These are phyloP conservation scores for Begonia peltatifolia DNA, from an alignment of 306 rosid species.

Conservation along the genomic window DNA sequence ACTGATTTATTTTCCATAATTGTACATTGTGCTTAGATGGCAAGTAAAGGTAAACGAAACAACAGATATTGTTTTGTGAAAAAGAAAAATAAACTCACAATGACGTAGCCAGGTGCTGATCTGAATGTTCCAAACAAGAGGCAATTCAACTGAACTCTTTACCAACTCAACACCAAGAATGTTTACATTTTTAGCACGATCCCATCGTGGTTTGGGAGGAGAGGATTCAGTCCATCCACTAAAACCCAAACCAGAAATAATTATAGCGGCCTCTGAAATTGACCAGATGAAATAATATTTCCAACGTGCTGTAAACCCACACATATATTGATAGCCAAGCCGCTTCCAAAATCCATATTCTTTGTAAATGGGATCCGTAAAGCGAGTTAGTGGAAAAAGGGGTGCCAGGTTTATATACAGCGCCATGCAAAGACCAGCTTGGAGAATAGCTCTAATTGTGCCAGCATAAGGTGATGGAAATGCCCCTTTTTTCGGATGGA, in stretches of 20 bases:
- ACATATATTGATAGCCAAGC: slow-evolving; percentile 79
- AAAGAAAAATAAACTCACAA: slow-evolving; percentile 43
- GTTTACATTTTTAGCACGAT: slow-evolving; percentile 83
- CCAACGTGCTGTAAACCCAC: slow-evolving; percentile 92
- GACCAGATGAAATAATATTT: slow-evolving; percentile 99
- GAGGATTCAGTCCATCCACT: slow-evolving; percentile 88
- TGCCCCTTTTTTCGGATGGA: slow-evolving; percentile 34
- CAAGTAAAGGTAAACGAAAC: no score
- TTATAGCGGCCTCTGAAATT: slow-evolving; percentile 80
- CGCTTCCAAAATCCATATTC: slow-evolving; percentile 78
- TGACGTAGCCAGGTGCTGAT: slow-evolving; percentile 99
- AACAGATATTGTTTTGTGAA: no score
- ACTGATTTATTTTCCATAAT: no score
- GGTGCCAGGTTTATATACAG: slow-evolving; percentile 75
- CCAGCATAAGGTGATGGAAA: slow-evolving; percentile 68
- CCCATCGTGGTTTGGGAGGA: slow-evolving; percentile 85
- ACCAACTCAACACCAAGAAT: slow-evolving; percentile 80
- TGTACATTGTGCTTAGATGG: no score
- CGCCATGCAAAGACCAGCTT: slow-evolving; percentile 85
- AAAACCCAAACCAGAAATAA: slow-evolving; percentile 84
- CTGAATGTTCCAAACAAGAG: slow-evolving; percentile 94
- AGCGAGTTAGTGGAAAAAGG: slow-evolving; percentile 57
- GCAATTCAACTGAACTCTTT: slow-evolving; percentile 77
- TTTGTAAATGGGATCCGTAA: slow-evolving; percentile 60
- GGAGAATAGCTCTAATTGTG: slow-evolving; percentile 55